Conservation (phyloP, 1,139 yeast species). For the Eremothecium cymbalariae region DNA sequence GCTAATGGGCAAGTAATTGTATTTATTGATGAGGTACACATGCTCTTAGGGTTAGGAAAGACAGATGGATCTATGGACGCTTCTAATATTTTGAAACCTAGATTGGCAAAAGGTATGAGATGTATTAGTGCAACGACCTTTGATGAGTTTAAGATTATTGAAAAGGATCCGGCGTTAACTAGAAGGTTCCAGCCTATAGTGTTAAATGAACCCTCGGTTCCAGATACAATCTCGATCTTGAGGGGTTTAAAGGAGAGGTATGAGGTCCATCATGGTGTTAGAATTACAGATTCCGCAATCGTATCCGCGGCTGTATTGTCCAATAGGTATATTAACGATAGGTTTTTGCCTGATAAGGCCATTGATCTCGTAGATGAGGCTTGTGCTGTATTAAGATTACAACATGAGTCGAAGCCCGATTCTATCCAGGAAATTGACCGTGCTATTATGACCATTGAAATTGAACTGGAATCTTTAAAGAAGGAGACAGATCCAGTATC, state of each 20-base stretch:
- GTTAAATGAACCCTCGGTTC: slow-evolving; percentile 85
- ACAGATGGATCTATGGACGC: slow-evolving; percentile 97
- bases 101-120: slow-evolving; percentile 87
- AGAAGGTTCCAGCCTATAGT: slow-evolving; percentile 87
- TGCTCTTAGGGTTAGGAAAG: slow-evolving; percentile 86
- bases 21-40: slow-evolving; percentile 88
- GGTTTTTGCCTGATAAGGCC: slow-evolving; percentile 92
- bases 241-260: slow-evolving; percentile 91
- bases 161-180: slow-evolving; percentile 85
- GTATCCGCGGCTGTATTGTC: slow-evolving; percentile 91
- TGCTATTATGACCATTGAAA: slow-evolving; percentile 84
- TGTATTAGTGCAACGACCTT: slow-evolving; percentile 95
- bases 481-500: slow-evolving; percentile 88
- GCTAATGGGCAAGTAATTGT: slow-evolving; percentile 70
- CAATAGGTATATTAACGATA: slow-evolving; percentile 82
- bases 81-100: slow-evolving; percentile 85
- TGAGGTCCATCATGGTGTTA: slow-evolving; percentile 98
- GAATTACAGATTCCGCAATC: slow-evolving; percentile 84
- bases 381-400: slow-evolving; percentile 85
- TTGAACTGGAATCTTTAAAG: slow-evolving; percentile 84
- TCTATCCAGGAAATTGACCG: slow-evolving; percentile 86
- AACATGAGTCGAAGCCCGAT: slow-evolving; percentile 96
- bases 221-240: slow-evolving; percentile 83
- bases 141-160: slow-evolving; percentile 84
- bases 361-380: slow-evolving; percentile 96